phyloP scores from a whole-genome alignment of 108 stramenopile species.

The Asterionellopsis glacialis region DNA sequence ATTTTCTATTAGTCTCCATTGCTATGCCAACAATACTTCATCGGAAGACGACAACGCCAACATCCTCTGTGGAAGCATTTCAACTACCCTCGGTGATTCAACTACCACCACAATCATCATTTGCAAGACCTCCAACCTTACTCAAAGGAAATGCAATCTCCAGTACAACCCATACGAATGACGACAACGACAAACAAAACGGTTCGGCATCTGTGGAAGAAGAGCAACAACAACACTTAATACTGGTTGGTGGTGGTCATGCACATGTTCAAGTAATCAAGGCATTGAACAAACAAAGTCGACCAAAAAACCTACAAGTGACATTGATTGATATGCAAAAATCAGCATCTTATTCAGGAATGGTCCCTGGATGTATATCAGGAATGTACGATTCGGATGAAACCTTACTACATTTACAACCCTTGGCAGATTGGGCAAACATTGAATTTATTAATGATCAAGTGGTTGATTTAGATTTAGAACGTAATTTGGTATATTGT shows the following conservation, averaged over 20 bases:
- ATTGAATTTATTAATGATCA: conserved; percentile 60
- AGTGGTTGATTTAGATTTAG: conserved; percentile 68
- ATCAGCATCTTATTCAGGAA: conserved; percentile 90
- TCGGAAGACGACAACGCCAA: too few relatives aligned
- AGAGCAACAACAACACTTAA: conserved; percentile 29
- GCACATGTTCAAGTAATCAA: conserved; percentile 94
- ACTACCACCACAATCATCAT: too few relatives aligned
- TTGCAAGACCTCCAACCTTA: too few relatives aligned
- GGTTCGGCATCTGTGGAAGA: too few relatives aligned
- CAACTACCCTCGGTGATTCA: too few relatives aligned
- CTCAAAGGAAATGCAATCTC: too few relatives aligned
- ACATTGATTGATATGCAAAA: conserved; percentile 88
- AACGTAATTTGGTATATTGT: conserved; percentile 31
- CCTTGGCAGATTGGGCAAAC: conserved; percentile 65
- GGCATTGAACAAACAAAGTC: conserved; percentile 58
- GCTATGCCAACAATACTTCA: too few relatives aligned
- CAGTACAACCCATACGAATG: too few relatives aligned
- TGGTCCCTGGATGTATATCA: conserved; percentile 95
- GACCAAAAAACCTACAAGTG: conserved; percentile 61
- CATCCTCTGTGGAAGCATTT: too few relatives aligned
- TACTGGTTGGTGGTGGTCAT: conserved; percentile 97
- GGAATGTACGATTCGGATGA: conserved; percentile 56
- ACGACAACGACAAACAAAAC: too few relatives aligned
- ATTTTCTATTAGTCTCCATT: too few relatives aligned
- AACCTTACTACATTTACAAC: conserved; percentile 55